Conservation (phyloP, 1,139 yeast genomes). For the Suhomyces bribrorum region DNA sequence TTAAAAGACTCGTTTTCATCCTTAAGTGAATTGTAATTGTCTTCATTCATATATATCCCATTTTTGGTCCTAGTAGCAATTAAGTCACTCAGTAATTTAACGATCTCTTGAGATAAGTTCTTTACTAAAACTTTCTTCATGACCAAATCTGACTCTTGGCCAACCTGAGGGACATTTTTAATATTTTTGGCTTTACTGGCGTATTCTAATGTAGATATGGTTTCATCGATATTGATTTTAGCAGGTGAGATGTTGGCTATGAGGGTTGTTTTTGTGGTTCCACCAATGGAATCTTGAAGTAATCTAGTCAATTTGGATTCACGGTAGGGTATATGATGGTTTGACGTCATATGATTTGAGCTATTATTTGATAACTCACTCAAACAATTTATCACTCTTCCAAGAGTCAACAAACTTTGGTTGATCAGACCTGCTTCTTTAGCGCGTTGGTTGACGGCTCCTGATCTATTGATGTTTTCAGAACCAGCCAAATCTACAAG, state of each 20-base stretch:
- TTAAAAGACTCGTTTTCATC: constrained; percentile 32
- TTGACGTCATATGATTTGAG: neutral
- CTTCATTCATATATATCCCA: constrained; percentile 63
- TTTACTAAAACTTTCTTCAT: constrained; percentile 60
- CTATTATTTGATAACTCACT: constrained; percentile 31
- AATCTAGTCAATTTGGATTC: constrained; percentile 81
- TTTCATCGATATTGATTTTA: constrained; percentile 69
- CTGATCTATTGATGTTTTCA: constrained; percentile 76
- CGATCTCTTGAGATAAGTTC: constrained; percentile 58
- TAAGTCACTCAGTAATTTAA: constrained; percentile 57
- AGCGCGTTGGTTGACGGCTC: constrained; percentile 76
- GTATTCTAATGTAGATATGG: constrained; percentile 79
- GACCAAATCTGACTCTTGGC: constrained; percentile 53
- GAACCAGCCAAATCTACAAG: constrained; percentile 90
- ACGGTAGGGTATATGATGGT: constrained; percentile 75
- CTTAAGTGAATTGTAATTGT: constrained; percentile 53
- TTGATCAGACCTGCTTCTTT: constrained; percentile 89
- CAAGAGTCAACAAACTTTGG: constrained; percentile 78
- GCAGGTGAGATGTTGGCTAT: constrained; percentile 87
- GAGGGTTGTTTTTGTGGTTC: constrained; percentile 74
- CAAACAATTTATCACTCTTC: constrained; percentile 77
- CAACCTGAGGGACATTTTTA: constrained; percentile 66
- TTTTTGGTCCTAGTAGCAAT: constrained; percentile 59
- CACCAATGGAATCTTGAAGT: constrained; percentile 82
- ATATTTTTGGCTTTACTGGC: constrained; percentile 82